A percentile compares a stretch with the other conserved stretches of the same genome.
phyloP scores from a whole-genome alignment of 805 yeast species.

The Peterozyma xylosa region DNA sequence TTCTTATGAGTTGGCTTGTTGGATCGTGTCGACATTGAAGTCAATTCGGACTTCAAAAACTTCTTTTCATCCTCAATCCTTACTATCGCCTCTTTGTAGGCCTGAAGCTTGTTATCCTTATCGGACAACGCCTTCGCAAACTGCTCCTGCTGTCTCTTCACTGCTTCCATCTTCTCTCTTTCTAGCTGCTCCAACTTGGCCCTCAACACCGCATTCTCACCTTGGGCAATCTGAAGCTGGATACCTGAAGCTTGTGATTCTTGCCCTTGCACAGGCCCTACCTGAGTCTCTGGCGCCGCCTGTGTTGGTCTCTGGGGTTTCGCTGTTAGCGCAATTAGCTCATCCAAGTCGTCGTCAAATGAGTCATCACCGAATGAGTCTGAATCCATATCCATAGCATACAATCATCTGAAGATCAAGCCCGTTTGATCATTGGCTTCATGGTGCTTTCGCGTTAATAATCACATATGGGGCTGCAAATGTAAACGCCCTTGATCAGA shows the following conservation, averaged over 20 bases:
- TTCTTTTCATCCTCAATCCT: constrained; percentile 46
- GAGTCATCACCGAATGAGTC: constrained; percentile 12
- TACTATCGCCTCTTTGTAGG: constrained; percentile 26
- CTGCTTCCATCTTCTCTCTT: constrained; percentile 24
- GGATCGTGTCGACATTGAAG: constrained; percentile 19
- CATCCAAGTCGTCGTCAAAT: constrained; percentile 25
- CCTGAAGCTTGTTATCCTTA: constrained; percentile 15
- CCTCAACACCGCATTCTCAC: constrained; percentile 75
- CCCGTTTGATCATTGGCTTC: no score
- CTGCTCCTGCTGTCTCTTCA: constrained; percentile 27
- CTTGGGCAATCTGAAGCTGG: constrained; percentile 49
- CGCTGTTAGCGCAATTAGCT: constrained; percentile 39
- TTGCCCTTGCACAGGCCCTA: not conserved
- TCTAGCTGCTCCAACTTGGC: constrained; percentile 49
- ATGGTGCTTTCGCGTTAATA: no score
- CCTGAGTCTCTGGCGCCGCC: not conserved
- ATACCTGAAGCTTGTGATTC: constrained; percentile 14
- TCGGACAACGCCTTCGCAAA: constrained; percentile 14
- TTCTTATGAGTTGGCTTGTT: constrained; percentile 16
- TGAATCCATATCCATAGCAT: no score
- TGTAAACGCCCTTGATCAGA: no score
- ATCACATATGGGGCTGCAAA: no score
- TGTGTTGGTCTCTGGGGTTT: constrained; percentile 20
- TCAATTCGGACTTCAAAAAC: constrained; percentile 43
- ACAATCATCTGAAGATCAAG: no score